These are phyloP conservation scores for Pascua guehoae DNA, from an alignment of 1,284 basidiomycete genomes.

Conservation along the genomic window DNA sequence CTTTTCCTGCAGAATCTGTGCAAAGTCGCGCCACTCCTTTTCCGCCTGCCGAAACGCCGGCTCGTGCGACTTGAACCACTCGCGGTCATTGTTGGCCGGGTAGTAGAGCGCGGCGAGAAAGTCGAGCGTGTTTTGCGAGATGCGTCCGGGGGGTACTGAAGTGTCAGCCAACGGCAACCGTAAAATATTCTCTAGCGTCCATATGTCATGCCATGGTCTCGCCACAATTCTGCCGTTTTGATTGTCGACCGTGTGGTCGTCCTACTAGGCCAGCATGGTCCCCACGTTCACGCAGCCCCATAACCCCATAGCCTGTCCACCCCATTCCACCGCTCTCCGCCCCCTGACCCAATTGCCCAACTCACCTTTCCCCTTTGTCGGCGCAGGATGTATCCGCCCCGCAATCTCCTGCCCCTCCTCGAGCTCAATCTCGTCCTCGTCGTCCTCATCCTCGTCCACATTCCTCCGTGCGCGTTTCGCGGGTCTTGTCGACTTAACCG, in stretches of 20 bases:
- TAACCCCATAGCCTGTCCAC: too few species aligned
- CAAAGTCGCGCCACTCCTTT: slow-evolving; percentile 80
- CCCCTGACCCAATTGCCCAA: slow-evolving; percentile 5
- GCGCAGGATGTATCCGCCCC: slow-evolving; percentile 57
- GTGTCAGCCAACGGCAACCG: too few species aligned
- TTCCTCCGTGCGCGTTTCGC: background rate
- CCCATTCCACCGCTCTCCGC: too few species aligned
- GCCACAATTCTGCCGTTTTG: too few species aligned
- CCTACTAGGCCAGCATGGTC: too few species aligned
- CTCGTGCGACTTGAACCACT: slow-evolving; percentile 66
- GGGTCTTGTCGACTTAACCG: background rate
- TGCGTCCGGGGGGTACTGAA: slow-evolving; percentile 73
- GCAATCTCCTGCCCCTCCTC: slow-evolving; percentile 39
- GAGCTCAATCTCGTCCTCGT: slow-evolving; percentile 29
- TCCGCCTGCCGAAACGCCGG: slow-evolving; percentile 76
- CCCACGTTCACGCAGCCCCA: too few species aligned
- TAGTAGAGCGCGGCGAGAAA: slow-evolving; percentile 69
- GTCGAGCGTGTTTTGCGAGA: slow-evolving; percentile 77
- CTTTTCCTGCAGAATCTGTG: slow-evolving; percentile 63
- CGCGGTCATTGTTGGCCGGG: slow-evolving; percentile 75
- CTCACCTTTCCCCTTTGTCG: slow-evolving; percentile 71
- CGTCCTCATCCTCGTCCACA: slow-evolving; percentile 20
- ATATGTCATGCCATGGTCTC: background rate
- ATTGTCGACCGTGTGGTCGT: too few species aligned
- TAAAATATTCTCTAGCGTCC: background rate